Conservation (phyloP, 371 early-diverging fungal genomes). For the Lichtheimia corymbifera region DNA sequence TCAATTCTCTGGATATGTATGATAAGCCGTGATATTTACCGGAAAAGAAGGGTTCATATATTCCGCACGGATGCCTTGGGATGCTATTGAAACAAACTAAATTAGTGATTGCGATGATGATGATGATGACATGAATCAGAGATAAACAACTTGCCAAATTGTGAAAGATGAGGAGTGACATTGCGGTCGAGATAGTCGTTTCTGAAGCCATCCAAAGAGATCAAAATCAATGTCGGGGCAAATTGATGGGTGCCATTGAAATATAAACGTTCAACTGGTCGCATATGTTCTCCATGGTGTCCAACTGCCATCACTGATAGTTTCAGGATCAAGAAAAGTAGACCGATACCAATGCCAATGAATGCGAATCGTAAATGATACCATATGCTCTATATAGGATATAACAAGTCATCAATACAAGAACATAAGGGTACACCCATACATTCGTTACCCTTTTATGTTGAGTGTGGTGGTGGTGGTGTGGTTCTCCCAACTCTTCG, state of each 20-base stretch:
- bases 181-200: conserved; percentile 80
- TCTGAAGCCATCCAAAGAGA: conserved; percentile 92
- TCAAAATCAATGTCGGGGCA: conserved; percentile 77
- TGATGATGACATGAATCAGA: not conserved
- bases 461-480: too few relatives aligned
- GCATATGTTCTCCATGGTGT: conserved; percentile 5
- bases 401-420: not conserved
- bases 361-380: conserved; percentile 16
- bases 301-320: conserved; percentile 19
- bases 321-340: conserved; percentile 30
- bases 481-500: conserved; percentile 4
- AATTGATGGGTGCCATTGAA: conserved; percentile 72
- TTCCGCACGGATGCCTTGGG: conserved; percentile 56
- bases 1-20: not conserved
- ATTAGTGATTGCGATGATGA: conserved; percentile 2
- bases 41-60: conserved; percentile 80
- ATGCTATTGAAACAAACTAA: conserved; percentile 24
- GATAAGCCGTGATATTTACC: conserved; percentile 27
- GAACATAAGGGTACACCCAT: too few relatives aligned
- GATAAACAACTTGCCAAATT: conserved; percentile 50
- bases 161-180: conserved; percentile 67
- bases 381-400: not conserved
- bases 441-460: too few relatives aligned
- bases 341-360: conserved; percentile 24
- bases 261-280: conserved; percentile 25